A percentile compares a stretch with the other conserved stretches of the same genome.
Evolutionary conservation across 2,329 filamentous ascomycete species (phyloP).

Genomic region (Hypocrella siamensis): DNA sequence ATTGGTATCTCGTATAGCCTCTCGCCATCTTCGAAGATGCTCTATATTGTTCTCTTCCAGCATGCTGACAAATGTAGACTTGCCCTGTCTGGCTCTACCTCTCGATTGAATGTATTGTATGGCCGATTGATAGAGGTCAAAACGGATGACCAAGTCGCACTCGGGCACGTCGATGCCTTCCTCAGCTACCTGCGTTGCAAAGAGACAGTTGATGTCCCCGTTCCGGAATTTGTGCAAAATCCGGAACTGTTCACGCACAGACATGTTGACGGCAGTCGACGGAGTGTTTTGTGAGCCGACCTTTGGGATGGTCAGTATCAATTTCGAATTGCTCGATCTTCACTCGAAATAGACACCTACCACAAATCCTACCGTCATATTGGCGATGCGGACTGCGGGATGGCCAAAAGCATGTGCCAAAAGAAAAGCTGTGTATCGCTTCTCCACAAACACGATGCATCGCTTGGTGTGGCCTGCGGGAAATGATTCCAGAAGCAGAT

Average conservation of each 20-base stretch:
- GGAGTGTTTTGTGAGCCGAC: slow-evolving; percentile 14
- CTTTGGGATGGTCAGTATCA: slow-evolving; percentile 6
- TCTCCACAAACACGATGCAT: slow-evolving; percentile 80
- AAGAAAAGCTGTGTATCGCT: slow-evolving; percentile 61
- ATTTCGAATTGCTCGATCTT: background rate
- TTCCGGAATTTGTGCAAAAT: slow-evolving; percentile 50
- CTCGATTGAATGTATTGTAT: slow-evolving; percentile 93
- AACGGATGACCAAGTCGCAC: slow-evolving; percentile 54
- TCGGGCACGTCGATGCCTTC: slow-evolving; percentile 54
- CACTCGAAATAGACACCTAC: slow-evolving; percentile 22
- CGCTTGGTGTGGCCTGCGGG: slow-evolving; percentile 30
- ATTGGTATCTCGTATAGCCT: slow-evolving; percentile 44
- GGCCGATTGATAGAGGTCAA: slow-evolving; percentile 76
- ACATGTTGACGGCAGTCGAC: slow-evolving; percentile 42
- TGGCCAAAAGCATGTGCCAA: slow-evolving; percentile 52
- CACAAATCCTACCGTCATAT: slow-evolving; percentile 46
- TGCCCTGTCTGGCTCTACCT: slow-evolving; percentile 62
- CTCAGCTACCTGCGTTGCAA: slow-evolving; percentile 52
- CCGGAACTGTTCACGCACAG: slow-evolving; percentile 58
- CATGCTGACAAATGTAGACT: slow-evolving; percentile 78
- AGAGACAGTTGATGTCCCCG: slow-evolving; percentile 45
- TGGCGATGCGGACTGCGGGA: slow-evolving; percentile 34
- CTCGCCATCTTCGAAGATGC: slow-evolving; percentile 40
- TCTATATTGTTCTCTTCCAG: slow-evolving; percentile 51
- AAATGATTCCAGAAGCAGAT: slow-evolving; percentile 49